Conservation (phyloP, 2,329 filamentous ascomycete species). For the Trichoderma sp. region DNA sequence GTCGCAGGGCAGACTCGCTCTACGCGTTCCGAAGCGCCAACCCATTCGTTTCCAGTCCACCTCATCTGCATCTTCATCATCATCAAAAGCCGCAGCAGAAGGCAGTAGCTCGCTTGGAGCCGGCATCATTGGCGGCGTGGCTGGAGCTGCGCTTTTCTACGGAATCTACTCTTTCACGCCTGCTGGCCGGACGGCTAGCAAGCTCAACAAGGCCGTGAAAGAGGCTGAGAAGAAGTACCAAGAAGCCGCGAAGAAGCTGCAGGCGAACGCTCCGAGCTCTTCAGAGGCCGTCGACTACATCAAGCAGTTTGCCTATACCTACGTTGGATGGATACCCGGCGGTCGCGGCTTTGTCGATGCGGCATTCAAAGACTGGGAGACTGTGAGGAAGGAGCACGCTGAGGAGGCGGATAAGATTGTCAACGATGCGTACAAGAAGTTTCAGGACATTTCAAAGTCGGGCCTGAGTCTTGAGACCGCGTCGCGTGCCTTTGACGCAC, state of each 20-base stretch:
- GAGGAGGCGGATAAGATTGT: slow-evolving; percentile 73
- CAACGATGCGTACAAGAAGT: slow-evolving; percentile 67
- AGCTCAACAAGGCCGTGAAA: slow-evolving; percentile 53
- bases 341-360: slow-evolving; percentile 69
- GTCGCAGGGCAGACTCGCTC: slow-evolving; percentile 10
- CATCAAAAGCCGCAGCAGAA: neutral
- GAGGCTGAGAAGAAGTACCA: slow-evolving; percentile 65
- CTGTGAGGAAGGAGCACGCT: slow-evolving; percentile 66
- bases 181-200: slow-evolving; percentile 46
- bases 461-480: slow-evolving; percentile 67
- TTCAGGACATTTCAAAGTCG: slow-evolving; percentile 63
- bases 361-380: slow-evolving; percentile 72
- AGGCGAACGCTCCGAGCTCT: slow-evolving; percentile 64
- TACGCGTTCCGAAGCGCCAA: slow-evolving; percentile 17
- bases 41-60: slow-evolving; percentile 25
- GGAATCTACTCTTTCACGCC: slow-evolving; percentile 51
- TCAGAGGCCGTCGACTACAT: slow-evolving; percentile 70
- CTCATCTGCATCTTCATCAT: slow-evolving; percentile 13
- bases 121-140: slow-evolving; percentile 51
- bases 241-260: slow-evolving; percentile 61
- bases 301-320: slow-evolving; percentile 67
- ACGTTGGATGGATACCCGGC: slow-evolving; percentile 73
- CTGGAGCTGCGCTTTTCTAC: slow-evolving; percentile 49
- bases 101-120: slow-evolving; percentile 39
- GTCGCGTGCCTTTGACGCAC: slow-evolving; percentile 61